Evolutionary conservation across 2,329 filamentous ascomycete genomes (phyloP).

Genomic region (Juglanconis oblonga): DNA sequence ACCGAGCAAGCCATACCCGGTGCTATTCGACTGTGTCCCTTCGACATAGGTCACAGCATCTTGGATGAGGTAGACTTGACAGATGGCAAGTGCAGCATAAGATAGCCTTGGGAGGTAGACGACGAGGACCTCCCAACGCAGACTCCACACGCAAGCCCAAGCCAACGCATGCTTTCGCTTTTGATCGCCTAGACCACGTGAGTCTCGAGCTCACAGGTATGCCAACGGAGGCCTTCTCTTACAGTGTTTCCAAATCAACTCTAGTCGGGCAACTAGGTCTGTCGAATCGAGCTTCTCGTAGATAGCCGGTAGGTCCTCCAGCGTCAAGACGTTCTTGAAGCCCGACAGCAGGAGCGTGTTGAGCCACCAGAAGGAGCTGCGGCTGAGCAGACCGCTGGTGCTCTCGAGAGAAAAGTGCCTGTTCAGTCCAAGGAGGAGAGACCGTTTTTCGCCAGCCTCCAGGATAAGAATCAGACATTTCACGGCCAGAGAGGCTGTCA

Average conservation of each 20-base stretch:
- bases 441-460: conserved; percentile 42
- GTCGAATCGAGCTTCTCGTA: conserved; percentile 15
- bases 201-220: background rate
- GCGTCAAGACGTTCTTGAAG: background rate
- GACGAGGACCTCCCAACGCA: background rate
- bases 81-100: background rate
- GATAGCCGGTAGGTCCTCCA: conserved; percentile 15
- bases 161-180: conserved; percentile 1
- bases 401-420: conserved; percentile 44
- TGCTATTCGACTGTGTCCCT: background rate
- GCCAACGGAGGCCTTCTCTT: conserved; percentile 24
- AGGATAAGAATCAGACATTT: conserved; percentile 41
- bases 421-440: conserved; percentile 36
- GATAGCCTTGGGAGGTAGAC: conserved; percentile 4
- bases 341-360: conserved; percentile 41
- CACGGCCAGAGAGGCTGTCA: conserved; percentile 37
- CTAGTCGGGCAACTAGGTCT: conserved; percentile 41
- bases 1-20: conserved; percentile 10
- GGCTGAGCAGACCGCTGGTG: conserved; percentile 48
- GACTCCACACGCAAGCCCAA: background rate
- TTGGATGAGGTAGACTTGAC: conserved; percentile 8
- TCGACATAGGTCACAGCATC: background rate
- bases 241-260: background rate
- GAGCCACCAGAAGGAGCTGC: conserved; percentile 51
- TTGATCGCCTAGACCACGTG: background rate